A percentile compares a stretch with the other conserved stretches of the same genome.
phyloP scores from a whole-genome alignment of 1,139 yeast species.

The Candida neerlandica region DNA sequence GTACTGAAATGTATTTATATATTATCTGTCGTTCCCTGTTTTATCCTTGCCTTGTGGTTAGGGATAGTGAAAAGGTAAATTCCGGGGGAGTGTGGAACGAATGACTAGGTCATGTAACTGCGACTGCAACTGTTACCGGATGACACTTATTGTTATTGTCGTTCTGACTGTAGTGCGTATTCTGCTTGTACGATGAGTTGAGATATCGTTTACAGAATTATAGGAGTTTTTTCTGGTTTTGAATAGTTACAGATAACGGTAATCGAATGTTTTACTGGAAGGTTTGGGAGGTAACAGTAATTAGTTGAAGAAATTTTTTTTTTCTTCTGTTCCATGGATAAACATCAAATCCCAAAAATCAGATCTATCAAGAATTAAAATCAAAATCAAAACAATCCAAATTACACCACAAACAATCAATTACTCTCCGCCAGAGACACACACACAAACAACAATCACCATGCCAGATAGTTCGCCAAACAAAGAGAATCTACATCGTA shows the following conservation, averaged over 20 bases:
- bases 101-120: conserved; percentile 1
- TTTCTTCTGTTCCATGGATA: neutral
- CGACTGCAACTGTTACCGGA: neutral
- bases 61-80: neutral
- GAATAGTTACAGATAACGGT: no score
- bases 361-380: neutral
- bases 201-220: no score
- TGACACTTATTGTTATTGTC: neutral
- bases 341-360: neutral
- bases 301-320: no score
- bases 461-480: neutral
- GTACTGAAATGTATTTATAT: no score
- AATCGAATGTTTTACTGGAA: no score
- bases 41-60: neutral
- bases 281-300: no score
- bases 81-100: conserved; percentile 1
- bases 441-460: neutral
- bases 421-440: neutral
- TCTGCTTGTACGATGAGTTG: no score
- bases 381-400: neutral
- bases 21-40: no score
- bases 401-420: neutral
- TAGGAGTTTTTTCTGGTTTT: no score
- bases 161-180: neutral
- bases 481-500: neutral